Evolutionary conservation across 768 basidiomycete species (phyloP).

Genomic region (Collybia sp.): DNA sequence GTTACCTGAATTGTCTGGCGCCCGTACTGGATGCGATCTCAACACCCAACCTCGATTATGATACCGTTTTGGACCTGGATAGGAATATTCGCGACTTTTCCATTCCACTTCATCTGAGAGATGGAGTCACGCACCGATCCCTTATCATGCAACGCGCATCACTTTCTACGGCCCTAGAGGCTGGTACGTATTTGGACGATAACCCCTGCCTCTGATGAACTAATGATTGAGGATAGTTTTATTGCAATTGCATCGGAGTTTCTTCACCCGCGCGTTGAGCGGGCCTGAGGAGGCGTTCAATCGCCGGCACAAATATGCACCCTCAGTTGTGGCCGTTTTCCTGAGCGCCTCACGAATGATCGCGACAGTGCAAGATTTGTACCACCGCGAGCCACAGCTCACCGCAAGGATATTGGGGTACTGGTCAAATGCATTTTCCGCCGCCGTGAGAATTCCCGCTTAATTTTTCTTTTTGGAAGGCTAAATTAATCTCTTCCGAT

Average conservation of each 20-base stretch:
- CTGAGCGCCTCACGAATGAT: conserved; percentile 61
- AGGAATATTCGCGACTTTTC: conserved; percentile 56
- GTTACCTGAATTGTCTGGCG: conserved; percentile 53
- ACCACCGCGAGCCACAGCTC: conserved; percentile 53
- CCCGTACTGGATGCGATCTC: conserved; percentile 58
- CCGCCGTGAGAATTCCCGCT: conserved; percentile 32
- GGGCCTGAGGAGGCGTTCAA: conserved; percentile 56
- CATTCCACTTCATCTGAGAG: conserved; percentile 43
- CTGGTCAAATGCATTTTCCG: conserved; percentile 52
- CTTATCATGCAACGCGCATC: conserved; percentile 58
- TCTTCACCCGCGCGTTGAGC: conserved; percentile 60
- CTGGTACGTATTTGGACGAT: conserved; percentile 34
- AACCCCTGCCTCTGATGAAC: neutral
- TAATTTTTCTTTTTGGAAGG: neutral
- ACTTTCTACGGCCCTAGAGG: conserved; percentile 54
- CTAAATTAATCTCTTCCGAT: neutral
- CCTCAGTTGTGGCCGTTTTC: conserved; percentile 67
- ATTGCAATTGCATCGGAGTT: conserved; percentile 63
- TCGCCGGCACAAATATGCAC: conserved; percentile 58
- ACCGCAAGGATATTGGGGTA: conserved; percentile 48
- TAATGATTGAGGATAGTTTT: conserved; percentile 35
- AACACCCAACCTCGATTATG: conserved; percentile 46
- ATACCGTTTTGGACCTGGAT: conserved; percentile 51
- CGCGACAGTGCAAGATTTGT: conserved; percentile 51
- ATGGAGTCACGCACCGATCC: conserved; percentile 36